Percentiles rank a stretch among this genome's conserved stretches.
Conservation (phyloP, 1,139 yeast species). For the Hanseniaspora uvarum region DNA sequence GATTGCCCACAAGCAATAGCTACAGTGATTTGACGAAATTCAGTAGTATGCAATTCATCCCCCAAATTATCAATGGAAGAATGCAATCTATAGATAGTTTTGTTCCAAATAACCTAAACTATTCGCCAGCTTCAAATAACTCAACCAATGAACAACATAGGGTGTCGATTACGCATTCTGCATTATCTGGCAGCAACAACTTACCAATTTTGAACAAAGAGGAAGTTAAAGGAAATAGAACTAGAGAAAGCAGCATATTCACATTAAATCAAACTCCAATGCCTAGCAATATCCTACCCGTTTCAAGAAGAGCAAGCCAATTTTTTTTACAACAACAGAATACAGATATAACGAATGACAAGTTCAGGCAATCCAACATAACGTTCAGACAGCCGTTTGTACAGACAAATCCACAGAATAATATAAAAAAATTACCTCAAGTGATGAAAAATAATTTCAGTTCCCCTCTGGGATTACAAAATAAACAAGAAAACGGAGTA, state of each 20-base stretch:
- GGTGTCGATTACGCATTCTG: background rate
- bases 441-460: background rate
- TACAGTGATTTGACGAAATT: background rate
- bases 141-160: background rate
- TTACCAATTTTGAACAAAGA: background rate
- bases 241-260: conserved; percentile 10
- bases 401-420: background rate
- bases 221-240: background rate
- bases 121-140: background rate
- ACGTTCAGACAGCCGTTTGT: conserved; percentile 2
- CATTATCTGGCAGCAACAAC: background rate
- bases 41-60: background rate
- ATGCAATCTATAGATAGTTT: background rate
- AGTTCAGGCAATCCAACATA: background rate
- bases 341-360: background rate
- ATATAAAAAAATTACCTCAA: background rate
- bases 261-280: background rate
- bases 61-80: background rate
- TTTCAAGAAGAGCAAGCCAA: conserved; percentile 14
- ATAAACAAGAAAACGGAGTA: background rate
- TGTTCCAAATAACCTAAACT: background rate
- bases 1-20: background rate
- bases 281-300: conserved; percentile 2
- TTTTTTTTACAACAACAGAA: conserved; percentile 5
- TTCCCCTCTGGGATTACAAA: background rate